Percentiles rank a stretch among this genome's conserved stretches.
These are phyloP conservation scores for Phoenix roebelenii DNA, from an alignment of 176 grass and related monocot species.

Conservation along the genomic window DNA sequence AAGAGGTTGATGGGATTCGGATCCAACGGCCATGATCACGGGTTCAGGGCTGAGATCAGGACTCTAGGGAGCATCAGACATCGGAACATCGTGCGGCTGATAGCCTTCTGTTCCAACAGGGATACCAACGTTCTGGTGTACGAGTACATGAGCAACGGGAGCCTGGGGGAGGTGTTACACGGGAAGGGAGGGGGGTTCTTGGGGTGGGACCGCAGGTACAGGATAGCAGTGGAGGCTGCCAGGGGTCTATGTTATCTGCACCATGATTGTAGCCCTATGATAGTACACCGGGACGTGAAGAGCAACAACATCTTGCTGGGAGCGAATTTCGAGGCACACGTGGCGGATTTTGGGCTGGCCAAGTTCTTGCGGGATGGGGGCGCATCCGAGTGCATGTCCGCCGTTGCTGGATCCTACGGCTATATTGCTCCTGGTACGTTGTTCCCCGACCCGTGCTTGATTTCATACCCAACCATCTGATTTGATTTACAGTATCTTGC, in stretches of 20 bases:
- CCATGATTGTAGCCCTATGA: conserved; percentile 83
- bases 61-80: conserved; percentile 86
- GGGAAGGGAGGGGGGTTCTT: conserved; percentile 61
- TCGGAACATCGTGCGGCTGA: conserved; percentile 86
- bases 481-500: no score
- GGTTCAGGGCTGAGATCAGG: conserved; percentile 76
- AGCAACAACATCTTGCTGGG: conserved; percentile 91
- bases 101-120: conserved; percentile 52
- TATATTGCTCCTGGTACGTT: conserved; percentile 84
- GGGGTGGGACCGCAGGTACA: conserved; percentile 52
- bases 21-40: conserved; percentile 43
- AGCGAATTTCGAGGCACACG: conserved; percentile 63
- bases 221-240: conserved; percentile 73
- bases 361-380: conserved; percentile 59
- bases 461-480: not conserved
- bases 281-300: conserved; percentile 97
- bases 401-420: conserved; percentile 92
- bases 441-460: not conserved
- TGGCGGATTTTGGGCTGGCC: conserved; percentile 92
- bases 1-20: conserved; percentile 44
- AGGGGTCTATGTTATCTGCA: conserved; percentile 89
- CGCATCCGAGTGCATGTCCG: conserved; percentile 79
- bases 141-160: conserved; percentile 89
- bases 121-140: conserved; percentile 71
- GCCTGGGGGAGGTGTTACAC: conserved; percentile 67